These are phyloP conservation scores for Lentinula guzmanii DNA, from an alignment of 768 basidiomycete genomes.

Conservation along the genomic window DNA sequence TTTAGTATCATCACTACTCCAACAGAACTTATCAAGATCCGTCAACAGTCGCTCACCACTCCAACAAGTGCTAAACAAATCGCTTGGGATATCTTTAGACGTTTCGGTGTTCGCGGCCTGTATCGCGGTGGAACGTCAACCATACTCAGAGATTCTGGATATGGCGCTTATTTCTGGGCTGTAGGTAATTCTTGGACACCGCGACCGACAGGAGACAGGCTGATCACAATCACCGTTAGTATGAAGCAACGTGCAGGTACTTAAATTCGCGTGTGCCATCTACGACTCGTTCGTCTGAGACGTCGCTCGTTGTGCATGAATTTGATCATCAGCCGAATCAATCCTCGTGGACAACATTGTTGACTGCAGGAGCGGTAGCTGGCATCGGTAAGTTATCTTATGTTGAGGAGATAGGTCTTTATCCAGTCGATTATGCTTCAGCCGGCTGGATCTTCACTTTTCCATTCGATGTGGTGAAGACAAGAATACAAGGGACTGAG, in stretches of 20 bases:
- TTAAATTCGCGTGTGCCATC: slow-evolving; percentile 25
- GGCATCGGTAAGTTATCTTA: slow-evolving; percentile 41
- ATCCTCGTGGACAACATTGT: slow-evolving; percentile 48
- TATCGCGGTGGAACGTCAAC: slow-evolving; percentile 77
- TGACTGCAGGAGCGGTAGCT: slow-evolving; percentile 71
- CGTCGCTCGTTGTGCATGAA: slow-evolving; percentile 32
- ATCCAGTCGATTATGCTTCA: slow-evolving; percentile 9
- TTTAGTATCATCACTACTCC: slow-evolving; percentile 71
- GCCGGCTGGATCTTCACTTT: slow-evolving; percentile 80
- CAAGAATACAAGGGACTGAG: slow-evolving; percentile 62
- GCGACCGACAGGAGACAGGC: not conserved
- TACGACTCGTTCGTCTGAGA: slow-evolving; percentile 14
- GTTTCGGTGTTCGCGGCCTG: slow-evolving; percentile 56
- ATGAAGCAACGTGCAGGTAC: slow-evolving; percentile 57
- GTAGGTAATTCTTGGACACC: slow-evolving; percentile 34
- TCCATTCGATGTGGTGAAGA: slow-evolving; percentile 87
- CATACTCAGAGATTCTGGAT: slow-evolving; percentile 71
- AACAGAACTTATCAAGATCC: slow-evolving; percentile 84
- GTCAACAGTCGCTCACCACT: slow-evolving; percentile 57
- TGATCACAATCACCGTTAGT: slow-evolving; percentile 25
- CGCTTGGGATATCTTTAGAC: slow-evolving; percentile 46
- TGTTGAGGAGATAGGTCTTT: too few relatives aligned
- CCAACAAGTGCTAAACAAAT: slow-evolving; percentile 46
- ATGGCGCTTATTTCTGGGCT: slow-evolving; percentile 80
- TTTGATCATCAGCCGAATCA: slow-evolving; percentile 30